Conservation (phyloP, 1,284 basidiomycete genomes). For the Uromyces viciae-fabae region DNA sequence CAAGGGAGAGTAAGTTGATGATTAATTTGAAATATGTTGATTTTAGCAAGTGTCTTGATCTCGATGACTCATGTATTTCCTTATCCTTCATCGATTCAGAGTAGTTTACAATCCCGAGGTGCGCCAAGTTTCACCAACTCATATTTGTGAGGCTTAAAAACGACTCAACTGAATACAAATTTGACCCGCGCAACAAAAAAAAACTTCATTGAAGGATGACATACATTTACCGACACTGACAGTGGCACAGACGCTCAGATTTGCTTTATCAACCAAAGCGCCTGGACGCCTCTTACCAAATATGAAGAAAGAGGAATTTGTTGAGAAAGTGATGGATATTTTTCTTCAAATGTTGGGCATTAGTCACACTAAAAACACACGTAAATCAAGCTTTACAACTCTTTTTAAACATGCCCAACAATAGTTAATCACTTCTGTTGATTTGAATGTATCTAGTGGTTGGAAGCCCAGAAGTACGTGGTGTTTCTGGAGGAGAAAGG, state of each 20-base stretch:
- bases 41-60: not conserved
- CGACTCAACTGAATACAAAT: not conserved
- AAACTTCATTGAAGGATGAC: conserved; percentile 59
- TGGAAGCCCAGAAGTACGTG: conserved; percentile 61
- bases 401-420: not conserved
- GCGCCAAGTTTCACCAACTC: not conserved
- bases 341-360: conserved; percentile 60
- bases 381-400: not conserved
- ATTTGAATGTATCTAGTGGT: too few relatives aligned
- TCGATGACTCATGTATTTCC: not conserved
- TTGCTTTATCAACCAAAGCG: conserved; percentile 61
- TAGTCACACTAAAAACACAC: conserved; percentile 58
- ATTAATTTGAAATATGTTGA: not conserved
- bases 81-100: too few relatives aligned
- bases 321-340: conserved; percentile 60
- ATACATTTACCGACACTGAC: conserved; percentile 64
- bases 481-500: conserved; percentile 62
- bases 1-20: conserved; percentile 37
- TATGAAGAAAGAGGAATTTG: conserved; percentile 58
- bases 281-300: conserved; percentile 60
- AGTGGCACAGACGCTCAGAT: conserved; percentile 61
- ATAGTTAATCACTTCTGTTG: conserved; percentile 58
- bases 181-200: not conserved
- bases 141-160: too few relatives aligned
- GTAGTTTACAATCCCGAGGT: conserved; percentile 47